Evolutionary conservation across 2,329 filamentous ascomycete species (phyloP), one percentile per base, ranked within the genome.

Genomic region (Karstenula rhodostoma): DNA sequence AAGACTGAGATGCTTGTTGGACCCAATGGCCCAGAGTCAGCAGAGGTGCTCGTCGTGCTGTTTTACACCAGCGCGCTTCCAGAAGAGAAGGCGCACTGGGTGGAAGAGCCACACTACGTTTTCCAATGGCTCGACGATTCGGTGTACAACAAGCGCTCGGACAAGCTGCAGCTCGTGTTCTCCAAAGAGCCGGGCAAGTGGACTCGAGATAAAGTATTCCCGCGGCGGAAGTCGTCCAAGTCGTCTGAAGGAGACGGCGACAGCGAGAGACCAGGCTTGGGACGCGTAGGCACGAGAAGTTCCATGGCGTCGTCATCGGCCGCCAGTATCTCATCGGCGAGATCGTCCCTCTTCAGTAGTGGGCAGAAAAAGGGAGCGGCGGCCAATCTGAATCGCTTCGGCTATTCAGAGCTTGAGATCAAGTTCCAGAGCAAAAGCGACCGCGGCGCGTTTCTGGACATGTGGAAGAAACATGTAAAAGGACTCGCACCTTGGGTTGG

Each of bases 31-130:
- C 49, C 54, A 1, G 60, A 66, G 10, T 59, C 49, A 8, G 60
- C 60, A 13, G 68, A 74, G 12, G 68, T 72, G 0, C 59, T 76
- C 1, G 53, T 73, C 0, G 32, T 76, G 2, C 61, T 76, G 2
- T 75, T 75, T 50, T 76, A 74, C 55, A 74, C 73, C 1, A 73
- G 65, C 27, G 69, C 67, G 2, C 47, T 74, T 4, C 46, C 58
- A 10, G 71, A 70, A 33, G 71, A 71, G 4, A 68, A 67, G 33
- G 71, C 66, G 12, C 73, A 76, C 22, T 76, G 73, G 73, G 73
- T 76, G 2, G 71, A 76, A 54, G 73, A 76, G 46, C 73, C 73
- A 13, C 73, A 75, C 35, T 73, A 72, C 43, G 67, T 61, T 4
- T 76, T 76, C 40, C 67, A 75, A 47, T 72, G 69, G 71, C 62